Conservation (phyloP, 345 rosid genomes). For the Eutrema yunnanense region DNA sequence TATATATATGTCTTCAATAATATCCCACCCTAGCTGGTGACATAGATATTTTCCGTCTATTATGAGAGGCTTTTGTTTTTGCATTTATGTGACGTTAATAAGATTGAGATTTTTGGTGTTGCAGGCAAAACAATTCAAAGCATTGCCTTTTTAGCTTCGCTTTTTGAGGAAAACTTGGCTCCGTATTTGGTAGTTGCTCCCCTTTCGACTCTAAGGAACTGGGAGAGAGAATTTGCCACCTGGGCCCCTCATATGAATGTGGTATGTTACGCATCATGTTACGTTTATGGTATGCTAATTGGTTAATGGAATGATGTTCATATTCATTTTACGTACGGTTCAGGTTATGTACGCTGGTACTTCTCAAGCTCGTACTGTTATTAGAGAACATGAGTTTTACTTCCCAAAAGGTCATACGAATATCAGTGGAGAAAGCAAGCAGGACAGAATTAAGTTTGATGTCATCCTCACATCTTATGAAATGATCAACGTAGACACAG, state of each 20-base stretch:
- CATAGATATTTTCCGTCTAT: not conserved
- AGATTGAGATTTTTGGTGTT: constrained; percentile 16
- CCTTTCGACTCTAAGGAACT: constrained; percentile 82
- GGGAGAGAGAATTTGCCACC: constrained; percentile 89
- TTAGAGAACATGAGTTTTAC: constrained; percentile 82
- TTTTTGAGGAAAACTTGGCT: constrained; percentile 42
- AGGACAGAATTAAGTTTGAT: constrained; percentile 78
- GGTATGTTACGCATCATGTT: constrained; percentile 40
- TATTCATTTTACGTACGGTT: not conserved
- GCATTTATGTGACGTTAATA: not conserved
- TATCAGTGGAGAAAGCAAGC: constrained; percentile 58
- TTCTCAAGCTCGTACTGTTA: constrained; percentile 61
- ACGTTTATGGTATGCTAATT: not conserved
- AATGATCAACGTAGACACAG: constrained; percentile 63
- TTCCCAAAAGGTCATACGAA: constrained; percentile 50
- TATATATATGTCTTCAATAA: constrained; percentile 23
- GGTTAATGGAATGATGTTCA: not conserved
- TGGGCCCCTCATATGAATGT: constrained; percentile 98
- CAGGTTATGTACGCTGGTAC: constrained; percentile 88
- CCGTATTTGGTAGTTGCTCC: constrained; percentile 91
- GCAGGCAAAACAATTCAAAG: constrained; percentile 92
- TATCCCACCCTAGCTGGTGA: not conserved
- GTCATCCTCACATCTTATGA: constrained; percentile 93
- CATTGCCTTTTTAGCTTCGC: constrained; percentile 89
- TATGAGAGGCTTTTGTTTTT: not conserved